phyloP scores from a whole-genome alignment of 164 flowering plant genomes.

The Amborella trichopoda region DNA sequence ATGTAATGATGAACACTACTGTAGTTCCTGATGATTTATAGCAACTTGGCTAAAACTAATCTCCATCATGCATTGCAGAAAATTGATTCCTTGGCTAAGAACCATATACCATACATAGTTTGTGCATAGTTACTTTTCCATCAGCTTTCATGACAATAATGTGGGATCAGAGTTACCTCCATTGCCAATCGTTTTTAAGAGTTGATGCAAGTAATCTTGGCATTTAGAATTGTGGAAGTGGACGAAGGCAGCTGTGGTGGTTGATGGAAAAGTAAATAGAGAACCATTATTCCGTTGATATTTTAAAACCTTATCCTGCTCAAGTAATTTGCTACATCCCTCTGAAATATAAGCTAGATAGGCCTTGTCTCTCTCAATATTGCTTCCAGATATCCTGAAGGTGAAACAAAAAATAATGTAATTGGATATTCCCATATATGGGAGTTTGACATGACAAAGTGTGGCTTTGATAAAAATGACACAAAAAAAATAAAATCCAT shows the following conservation, averaged over 20 bases:
- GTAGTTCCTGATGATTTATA: no score
- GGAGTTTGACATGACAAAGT: no score
- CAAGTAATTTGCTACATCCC: conserved; percentile 52
- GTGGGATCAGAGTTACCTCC: conserved; percentile 34
- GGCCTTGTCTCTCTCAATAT: conserved; percentile 31
- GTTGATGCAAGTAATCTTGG: conserved; percentile 44
- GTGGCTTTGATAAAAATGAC: no score
- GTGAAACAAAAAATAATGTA: no score
- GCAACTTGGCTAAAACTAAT: no score
- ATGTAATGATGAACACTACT: no score
- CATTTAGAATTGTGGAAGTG: conserved; percentile 37
- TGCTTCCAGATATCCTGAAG: no score
- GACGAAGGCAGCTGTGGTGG: conserved; percentile 68
- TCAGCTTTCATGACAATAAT: background rate
- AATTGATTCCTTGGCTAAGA: background rate
- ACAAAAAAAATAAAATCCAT: no score
- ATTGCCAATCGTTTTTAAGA: conserved; percentile 41
- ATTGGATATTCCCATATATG: no score
- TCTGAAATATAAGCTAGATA: conserved; percentile 73
- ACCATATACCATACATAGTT: background rate
- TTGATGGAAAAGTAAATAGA: conserved; percentile 81
- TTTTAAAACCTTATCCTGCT: conserved; percentile 57
- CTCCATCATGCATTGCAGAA: no score
- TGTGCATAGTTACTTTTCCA: no score
- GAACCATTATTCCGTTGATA: conserved; percentile 88